Base-by-base conservation (phyloP, 345 rosid genomes). In the Cardiospermum halicacabum region DNA sequence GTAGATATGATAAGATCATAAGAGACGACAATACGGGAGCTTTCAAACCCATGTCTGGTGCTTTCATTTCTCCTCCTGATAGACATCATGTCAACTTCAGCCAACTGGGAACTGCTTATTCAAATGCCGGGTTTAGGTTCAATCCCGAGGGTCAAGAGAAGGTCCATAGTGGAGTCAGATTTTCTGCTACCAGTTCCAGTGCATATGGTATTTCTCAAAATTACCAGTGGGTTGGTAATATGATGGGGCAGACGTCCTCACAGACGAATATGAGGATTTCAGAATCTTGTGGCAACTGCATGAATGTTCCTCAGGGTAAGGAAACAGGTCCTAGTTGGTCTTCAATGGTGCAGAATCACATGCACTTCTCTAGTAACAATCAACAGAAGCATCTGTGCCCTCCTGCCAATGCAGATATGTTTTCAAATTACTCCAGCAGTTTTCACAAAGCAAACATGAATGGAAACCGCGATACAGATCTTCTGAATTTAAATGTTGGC, bases 261-360 rank as follows among this genome's bases (percentile, higher is more conserved):
- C 71, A 75, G 11, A 45, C 74, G 36, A 71, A 71, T 59, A 49
- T 69, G 49, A 76, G 69, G 72, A 48, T 65, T 54, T 51, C 81
- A 21, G 75, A 78, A 57, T 53, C 72, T 53, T 82, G 80, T 60
- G 72, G 70, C 53, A 61, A 83, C 3, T 80, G 86, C 82, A 82
- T 78, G 62, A 73, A 72, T 66, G 74, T 64, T 58, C 77, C 82
- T 18, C 81, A 76, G 56, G 72, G 72, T 67, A 76, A 77, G 72
- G 93, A 82, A 71, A 70, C 79, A 53, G 57, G 75, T 71, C 80
- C 53, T 64, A 71, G 68, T 19, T 83, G 88, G 80, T 47, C 89
- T 56, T 65, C 92, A 67, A 28, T 69, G 73, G 59, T 77, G 34
- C 74, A 89, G 66, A 88, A 72, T 76, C 77, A 40, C 36, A 55